Evolutionary conservation across 2,329 filamentous ascomycete species (phyloP).

Genomic region (Sclerotinia spermophila): DNA sequence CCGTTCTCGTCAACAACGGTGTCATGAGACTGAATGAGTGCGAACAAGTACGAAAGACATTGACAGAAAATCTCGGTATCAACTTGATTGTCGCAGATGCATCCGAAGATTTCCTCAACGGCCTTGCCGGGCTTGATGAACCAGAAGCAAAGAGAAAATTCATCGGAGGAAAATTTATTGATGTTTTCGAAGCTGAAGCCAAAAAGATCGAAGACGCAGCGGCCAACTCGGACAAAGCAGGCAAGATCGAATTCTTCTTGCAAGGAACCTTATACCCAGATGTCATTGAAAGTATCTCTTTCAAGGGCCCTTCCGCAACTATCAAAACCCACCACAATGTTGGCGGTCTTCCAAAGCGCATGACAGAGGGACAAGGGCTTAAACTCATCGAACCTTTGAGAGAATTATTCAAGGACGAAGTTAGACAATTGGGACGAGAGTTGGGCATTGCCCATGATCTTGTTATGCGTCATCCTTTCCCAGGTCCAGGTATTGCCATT

Average conservation of each 20-base stretch:
- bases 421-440: conserved; percentile 64
- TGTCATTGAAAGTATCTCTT: conserved; percentile 59
- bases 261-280: conserved; percentile 74
- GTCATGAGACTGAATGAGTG: conserved; percentile 84
- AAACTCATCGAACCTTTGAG: conserved; percentile 76
- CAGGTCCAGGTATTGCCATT: conserved; percentile 67
- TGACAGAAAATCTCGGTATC: conserved; percentile 77
- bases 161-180: conserved; percentile 76
- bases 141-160: conserved; percentile 90
- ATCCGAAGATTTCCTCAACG: conserved; percentile 69
- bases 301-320: conserved; percentile 67
- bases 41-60: conserved; percentile 72
- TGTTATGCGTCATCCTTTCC: conserved; percentile 76
- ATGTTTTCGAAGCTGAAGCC: conserved; percentile 79
- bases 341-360: conserved; percentile 59
- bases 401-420: conserved; percentile 82
- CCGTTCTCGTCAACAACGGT: conserved; percentile 81
- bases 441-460: conserved; percentile 71
- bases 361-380: conserved; percentile 49
- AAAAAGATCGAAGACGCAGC: conserved; percentile 69
- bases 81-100: conserved; percentile 87
- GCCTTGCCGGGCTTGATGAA: conserved; percentile 70
- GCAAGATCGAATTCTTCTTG: conserved; percentile 79
- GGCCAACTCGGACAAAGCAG: conserved; percentile 61
- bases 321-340: conserved; percentile 73